Conservation (phyloP, 1,139 yeast species). For the Suhomyces bolitotheri region DNA sequence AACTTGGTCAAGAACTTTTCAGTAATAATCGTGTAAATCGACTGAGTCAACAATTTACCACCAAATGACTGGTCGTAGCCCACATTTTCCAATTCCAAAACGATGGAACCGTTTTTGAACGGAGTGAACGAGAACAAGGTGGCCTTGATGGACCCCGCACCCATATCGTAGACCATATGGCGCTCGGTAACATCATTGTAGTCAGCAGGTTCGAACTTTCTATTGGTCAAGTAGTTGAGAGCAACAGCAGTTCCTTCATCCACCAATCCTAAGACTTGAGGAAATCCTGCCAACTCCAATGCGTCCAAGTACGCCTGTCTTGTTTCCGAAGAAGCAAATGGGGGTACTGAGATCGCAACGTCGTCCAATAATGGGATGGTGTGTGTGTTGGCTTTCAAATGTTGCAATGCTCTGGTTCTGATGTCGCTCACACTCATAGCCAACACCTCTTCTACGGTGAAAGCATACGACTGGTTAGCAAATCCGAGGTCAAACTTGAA, state of each 20-base stretch:
- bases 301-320: conserved; percentile 75
- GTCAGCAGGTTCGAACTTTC: conserved; percentile 40
- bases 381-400: conserved; percentile 35
- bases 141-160: conserved; percentile 89
- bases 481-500: conserved; percentile 58
- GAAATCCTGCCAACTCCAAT: conserved; percentile 66
- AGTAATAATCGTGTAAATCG: conserved; percentile 60
- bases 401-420: conserved; percentile 57
- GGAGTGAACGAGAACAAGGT: conserved; percentile 69
- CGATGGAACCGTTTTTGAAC: conserved; percentile 38
- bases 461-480: conserved; percentile 44
- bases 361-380: conserved; percentile 49
- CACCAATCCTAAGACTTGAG: conserved; percentile 62
- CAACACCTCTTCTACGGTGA: conserved; percentile 65
- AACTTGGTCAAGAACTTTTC: conserved; percentile 54
- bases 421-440: conserved; percentile 81
- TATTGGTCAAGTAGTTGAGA: conserved; percentile 63
- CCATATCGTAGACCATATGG: conserved; percentile 83
- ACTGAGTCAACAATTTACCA: conserved; percentile 70
- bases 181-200: conserved; percentile 48
- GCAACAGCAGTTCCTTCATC: conserved; percentile 94
- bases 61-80: conserved; percentile 69
- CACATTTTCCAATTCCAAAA: conserved; percentile 67
- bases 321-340: conserved; percentile 63
- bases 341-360: conserved; percentile 76